These are phyloP conservation scores for Penicillium griseofulvum DNA, from an alignment of 2,329 filamentous ascomycete genomes.

Conservation along the genomic window DNA sequence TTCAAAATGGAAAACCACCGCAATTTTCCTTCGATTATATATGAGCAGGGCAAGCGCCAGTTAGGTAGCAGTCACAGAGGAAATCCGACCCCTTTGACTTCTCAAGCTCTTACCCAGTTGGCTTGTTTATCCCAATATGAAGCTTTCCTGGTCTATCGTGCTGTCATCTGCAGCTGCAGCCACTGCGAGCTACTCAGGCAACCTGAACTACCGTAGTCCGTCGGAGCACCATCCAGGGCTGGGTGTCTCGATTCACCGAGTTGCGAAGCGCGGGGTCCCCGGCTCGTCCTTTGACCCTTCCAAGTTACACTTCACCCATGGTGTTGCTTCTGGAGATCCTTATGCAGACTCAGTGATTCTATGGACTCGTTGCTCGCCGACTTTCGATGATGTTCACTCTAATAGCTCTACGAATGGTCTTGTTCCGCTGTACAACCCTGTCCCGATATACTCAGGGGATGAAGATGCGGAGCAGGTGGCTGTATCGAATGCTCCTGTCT, in stretches of 20 bases:
- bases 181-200: constrained; percentile 32
- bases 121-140: not conserved
- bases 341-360: constrained; percentile 45
- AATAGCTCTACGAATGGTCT: constrained; percentile 58
- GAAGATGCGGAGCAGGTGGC: constrained; percentile 44
- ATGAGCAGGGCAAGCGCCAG: not conserved
- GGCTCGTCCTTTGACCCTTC: constrained; percentile 44
- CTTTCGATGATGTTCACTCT: constrained; percentile 47
- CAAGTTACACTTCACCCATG: constrained; percentile 63
- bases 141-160: constrained; percentile 3
- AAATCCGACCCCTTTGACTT: not conserved
- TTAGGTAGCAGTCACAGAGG: not conserved
- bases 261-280: constrained; percentile 53
- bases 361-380: constrained; percentile 45
- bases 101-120: not conserved
- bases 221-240: constrained; percentile 63
- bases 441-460: constrained; percentile 1
- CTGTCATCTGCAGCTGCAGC: constrained; percentile 1
- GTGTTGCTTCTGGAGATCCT: constrained; percentile 52
- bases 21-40: not conserved
- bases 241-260: constrained; percentile 62
- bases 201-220: constrained; percentile 67
- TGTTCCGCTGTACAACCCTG: constrained; percentile 50
- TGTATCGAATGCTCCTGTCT: constrained; percentile 61
- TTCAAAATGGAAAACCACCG: not conserved